These are phyloP conservation scores for Stentor coeruleus DNA, from an alignment of 73 alveolate species.

Conservation along the genomic window DNA sequence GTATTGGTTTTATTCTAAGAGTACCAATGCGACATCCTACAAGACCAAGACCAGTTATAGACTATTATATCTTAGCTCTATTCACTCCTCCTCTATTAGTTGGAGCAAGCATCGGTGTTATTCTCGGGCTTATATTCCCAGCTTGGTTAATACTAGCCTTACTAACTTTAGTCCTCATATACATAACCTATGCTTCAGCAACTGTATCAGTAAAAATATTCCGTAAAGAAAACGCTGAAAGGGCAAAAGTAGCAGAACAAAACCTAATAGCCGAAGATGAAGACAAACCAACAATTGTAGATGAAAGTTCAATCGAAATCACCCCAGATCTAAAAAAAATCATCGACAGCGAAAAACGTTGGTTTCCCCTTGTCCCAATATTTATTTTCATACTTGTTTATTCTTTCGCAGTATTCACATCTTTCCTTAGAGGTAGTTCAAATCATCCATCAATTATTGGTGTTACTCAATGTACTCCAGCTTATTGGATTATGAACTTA, in stretches of 20 bases:
- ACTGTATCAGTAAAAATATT: not conserved
- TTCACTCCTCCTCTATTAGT: not conserved
- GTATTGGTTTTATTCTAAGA: not conserved
- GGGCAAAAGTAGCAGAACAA: not conserved
- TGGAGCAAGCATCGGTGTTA: conserved; percentile 23
- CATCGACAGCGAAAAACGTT: not conserved
- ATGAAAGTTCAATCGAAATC: not conserved
- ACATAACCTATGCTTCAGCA: not conserved
- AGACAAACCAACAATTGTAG: conserved; percentile 1
- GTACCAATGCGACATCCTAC: not conserved
- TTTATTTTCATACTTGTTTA: not conserved
- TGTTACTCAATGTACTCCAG: conserved; percentile 5
- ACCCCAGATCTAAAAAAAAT: not conserved
- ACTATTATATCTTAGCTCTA: conserved; percentile 14
- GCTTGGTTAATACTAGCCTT: conserved; percentile 20
- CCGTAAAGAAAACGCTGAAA: not conserved
- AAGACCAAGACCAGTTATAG: conserved; percentile 17
- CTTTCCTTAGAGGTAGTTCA: not conserved
- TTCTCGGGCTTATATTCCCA: conserved; percentile 15
- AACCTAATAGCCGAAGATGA: not conserved
- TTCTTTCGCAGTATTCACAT: not conserved
- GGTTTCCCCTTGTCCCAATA: not conserved
- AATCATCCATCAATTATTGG: not conserved
- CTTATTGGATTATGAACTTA: not conserved
- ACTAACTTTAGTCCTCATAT: not conserved